Evolutionary conservation across 2,329 filamentous ascomycete species (phyloP), one percentile per base, ranked within the genome.

Genomic region (Fusarium sp.): DNA sequence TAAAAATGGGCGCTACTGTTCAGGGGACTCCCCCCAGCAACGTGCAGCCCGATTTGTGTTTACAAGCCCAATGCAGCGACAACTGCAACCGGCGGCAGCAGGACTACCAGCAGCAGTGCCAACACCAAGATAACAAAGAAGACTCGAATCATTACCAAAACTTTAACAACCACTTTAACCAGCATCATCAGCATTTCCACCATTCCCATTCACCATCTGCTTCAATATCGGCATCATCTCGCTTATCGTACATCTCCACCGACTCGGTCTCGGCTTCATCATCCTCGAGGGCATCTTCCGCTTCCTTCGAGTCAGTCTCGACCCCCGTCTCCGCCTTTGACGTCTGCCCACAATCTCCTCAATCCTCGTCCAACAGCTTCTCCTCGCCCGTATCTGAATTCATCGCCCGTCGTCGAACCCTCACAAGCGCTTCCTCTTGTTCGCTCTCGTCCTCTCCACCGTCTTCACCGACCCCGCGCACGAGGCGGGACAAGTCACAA

Each of bases 401-500:
- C 31, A 56, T 65, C 57, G 60, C 69, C 46, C 65, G 63, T 50
- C 65, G 67, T 62, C 61, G 69, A 59, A 65, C 72, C 45, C 46
- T 67, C 63, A 69, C 57, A 67, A 65, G 33, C 66, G 52, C 58
- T 67, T 76, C 54, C 62, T 62, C 34, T 17, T 54, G 46, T 39
- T 65, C 54, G 14, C n/a, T 49, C 42, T 52, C 68, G 65, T 63
- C 57, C 67, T 78, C 58, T 70, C 57, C 65, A 62, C 64, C 62
- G 38, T 67, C 63, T 54, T 73, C 76, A 65, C 73, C 77, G 63
- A 76, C 75, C 67, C 71, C 78, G 55, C 79, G 82, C 63, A 82
- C 72, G 73, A 76, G 82, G 71, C 79, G 81, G 66, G 78, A 84
- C 80, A 83, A 83, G 72, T 80, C 84, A 76, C 81, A 83, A 66